These are phyloP conservation scores for Scheffersomyces cryptocercus DNA, from an alignment of 1,139 yeast species.

Conservation along the genomic window DNA sequence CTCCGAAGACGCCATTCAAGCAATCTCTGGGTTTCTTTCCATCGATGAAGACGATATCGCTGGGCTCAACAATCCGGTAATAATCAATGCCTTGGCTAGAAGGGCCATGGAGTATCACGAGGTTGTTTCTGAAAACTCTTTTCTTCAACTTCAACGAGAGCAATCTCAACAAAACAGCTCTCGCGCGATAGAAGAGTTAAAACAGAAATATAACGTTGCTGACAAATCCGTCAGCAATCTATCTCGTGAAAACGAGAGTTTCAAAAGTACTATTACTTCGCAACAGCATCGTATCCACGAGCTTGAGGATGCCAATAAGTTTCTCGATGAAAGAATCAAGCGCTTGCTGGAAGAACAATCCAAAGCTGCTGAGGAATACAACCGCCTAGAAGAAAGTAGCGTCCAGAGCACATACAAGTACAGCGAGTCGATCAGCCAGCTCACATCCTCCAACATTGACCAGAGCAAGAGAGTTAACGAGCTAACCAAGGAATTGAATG, in stretches of 20 bases:
- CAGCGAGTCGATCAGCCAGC: conserved; percentile 51
- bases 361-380: conserved; percentile 27
- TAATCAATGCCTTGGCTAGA: conserved; percentile 37
- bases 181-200: conserved; percentile 13
- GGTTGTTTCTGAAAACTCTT: conserved; percentile 50
- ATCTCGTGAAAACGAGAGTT: conserved; percentile 8
- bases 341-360: conserved; percentile 23
- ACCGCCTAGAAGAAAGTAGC: conserved; percentile 30
- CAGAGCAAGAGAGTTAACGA: conserved; percentile 40
- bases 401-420: conserved; percentile 48
- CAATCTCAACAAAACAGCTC: conserved; percentile 41
- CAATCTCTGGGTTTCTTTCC: conserved; percentile 35
- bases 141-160: conserved; percentile 55
- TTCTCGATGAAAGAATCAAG: conserved; percentile 9
- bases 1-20: conserved; percentile 7
- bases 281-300: conserved; percentile 9
- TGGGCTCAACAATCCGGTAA: conserved; percentile 15
- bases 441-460: conserved; percentile 52
- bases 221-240: conserved; percentile 11
- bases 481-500: conserved; percentile 38
- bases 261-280: neutral
- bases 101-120: conserved; percentile 51
- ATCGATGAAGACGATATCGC: conserved; percentile 24
- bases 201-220: conserved; percentile 9
- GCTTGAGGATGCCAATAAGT: conserved; percentile 10